Evolutionary conservation across 768 basidiomycete genomes (phyloP), one percentile per base, ranked within the genome.

Genomic region (Exsudoporus frostii): DNA sequence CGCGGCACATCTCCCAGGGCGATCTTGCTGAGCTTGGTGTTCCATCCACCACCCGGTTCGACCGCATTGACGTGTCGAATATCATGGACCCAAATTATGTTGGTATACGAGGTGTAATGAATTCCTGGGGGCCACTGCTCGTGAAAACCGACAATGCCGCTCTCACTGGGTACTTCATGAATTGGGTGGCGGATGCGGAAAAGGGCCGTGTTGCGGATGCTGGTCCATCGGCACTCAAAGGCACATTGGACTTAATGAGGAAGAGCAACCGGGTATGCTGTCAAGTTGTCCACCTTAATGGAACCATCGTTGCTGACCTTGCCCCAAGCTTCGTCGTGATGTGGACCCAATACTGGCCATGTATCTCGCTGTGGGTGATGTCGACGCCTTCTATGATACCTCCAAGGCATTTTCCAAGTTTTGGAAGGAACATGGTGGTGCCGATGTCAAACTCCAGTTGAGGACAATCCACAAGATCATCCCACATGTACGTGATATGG

Each of bases 11-110:
- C 15, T 30, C 41, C 1, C 46, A 61, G 8, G 63, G 64, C 17
- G 10, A 9, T 0, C 45, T 67, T 30, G 5, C 57, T 1, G 27
- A 47, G 3, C 60, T 44, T 25, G 64, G 62, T 8, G 33, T 74
- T 32, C 61, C 69, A 1, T 9, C 66, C 0, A 58, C 62, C 0
- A 58, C 52, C 13, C 53, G 57, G 20, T 81, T 79, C 46, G 76
- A 81, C 54, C 72, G 80, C 1, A 73, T 81, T 41, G 73, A 78
- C 19, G 75, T 77, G 8, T 79, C 80, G 4, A 81, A 79, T 51
- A 76, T 78, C 36, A 47, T 77, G 49, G 78, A 81, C 49, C 45
- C 40, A 11, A 70, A 75, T 15, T 79, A 78, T 39, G 69, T 70
- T 22, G 78, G 78, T 11, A 63, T 76, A 11, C 51, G 48, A 15